Evolutionary conservation across 73 alveolate species (phyloP).

Genomic region (Durusdinium trenchii): DNA sequence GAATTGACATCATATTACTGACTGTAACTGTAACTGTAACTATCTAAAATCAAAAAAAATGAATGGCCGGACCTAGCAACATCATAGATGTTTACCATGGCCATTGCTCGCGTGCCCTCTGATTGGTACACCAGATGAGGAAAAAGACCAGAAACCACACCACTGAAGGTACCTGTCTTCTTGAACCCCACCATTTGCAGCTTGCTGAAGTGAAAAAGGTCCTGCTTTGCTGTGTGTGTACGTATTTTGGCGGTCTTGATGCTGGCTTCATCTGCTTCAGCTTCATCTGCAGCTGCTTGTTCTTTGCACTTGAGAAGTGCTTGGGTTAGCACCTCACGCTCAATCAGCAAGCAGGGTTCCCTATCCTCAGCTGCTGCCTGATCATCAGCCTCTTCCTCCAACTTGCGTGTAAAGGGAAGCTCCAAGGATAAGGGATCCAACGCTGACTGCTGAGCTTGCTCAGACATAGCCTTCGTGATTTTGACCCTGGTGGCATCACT

Average conservation of each 20-base stretch:
- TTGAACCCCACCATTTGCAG: not conserved
- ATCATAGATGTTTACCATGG: not conserved
- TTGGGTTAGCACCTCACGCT: not conserved
- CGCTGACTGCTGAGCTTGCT: not conserved
- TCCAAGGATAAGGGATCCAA: not conserved
- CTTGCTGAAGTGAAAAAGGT: not conserved
- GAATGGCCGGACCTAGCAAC: not conserved
- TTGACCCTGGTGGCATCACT: not conserved
- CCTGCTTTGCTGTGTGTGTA: not conserved
- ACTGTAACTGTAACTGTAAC: not conserved
- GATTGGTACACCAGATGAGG: not conserved
- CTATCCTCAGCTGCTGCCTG: not conserved
- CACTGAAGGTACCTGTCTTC: not conserved
- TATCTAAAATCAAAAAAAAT: not conserved
- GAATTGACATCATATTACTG: not conserved
- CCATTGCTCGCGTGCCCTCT: not conserved
- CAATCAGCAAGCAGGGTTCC: not conserved
- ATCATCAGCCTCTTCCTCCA: not conserved
- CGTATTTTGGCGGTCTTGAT: not conserved
- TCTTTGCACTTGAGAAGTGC: not conserved
- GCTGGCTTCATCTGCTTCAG: not conserved
- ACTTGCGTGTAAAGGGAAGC: not conserved
- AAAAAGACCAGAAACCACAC: not conserved
- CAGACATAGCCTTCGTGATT: not conserved
- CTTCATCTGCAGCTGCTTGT: not conserved